Evolutionary conservation across 495 filamentous ascomycete species (phyloP), one percentile per base, ranked within the genome.

Genomic region (Cudoniella acicularis): DNA sequence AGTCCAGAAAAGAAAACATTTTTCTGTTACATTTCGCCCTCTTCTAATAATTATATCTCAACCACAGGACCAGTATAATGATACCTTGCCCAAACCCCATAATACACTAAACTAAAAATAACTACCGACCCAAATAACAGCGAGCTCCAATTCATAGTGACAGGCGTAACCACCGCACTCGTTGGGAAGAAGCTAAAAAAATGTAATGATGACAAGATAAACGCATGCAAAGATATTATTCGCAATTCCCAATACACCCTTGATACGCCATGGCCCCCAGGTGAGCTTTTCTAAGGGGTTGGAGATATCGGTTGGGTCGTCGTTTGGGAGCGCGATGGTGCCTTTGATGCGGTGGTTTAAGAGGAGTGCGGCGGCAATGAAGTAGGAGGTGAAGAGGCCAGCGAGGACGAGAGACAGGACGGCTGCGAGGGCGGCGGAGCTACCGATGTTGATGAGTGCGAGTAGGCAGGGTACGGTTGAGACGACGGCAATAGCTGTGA

Each of bases 381-480:
- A 49, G 36, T 77, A 79, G 3, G 76, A 75, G 51, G 68, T 62
- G 57, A 77, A 76, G 17, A 77, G 68, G 8, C 69, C 72, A 16
- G 69, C 70, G 49, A 77, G 62, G 10, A 69, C 70, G 2, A 82
- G 67, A 36, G 74, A 76, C 13, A 78, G 70, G 40, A 82, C 71
- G 40, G 71, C 73, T 66, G 74, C 76, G 66, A 81, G 81, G 9
- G 75, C 79, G 0, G 72, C 71, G 6, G 73, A 66, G 11, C 72
- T 74, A 16, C 76, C 79, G 47, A 81, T 73, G 64, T 78, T 78
- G 67, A 81, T 75, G 21, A 79, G 69, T n/a, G 73, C 71, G 11
- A 79, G 68, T 40, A 77, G 57, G 42, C 69, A 68, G 54, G 75
- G 63, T 40, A 79, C 65, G 20, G 67, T 54, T 17, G 68, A 67